Evolutionary conservation across 2,329 filamentous ascomycete genomes (phyloP).

Genomic region (Colletotrichum tamarilloi): DNA sequence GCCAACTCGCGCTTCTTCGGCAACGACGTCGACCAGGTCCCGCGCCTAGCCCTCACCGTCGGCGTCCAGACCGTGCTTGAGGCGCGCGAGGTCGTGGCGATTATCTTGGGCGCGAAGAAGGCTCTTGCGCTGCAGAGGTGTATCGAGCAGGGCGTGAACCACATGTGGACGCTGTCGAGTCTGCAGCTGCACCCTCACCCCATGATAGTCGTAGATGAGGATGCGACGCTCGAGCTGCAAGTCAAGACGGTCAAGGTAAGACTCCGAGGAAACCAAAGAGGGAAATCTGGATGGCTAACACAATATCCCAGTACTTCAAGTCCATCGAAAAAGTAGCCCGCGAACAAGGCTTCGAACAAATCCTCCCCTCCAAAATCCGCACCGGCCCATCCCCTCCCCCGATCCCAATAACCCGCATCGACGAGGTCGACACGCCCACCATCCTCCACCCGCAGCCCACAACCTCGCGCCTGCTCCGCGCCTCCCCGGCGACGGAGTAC

Average conservation of each 20-base stretch:
- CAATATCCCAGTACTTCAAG: conserved; percentile 69
- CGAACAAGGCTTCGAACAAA: conserved; percentile 67
- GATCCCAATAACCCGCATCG: conserved; percentile 52
- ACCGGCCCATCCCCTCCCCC: conserved; percentile 55
- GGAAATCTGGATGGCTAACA: neutral
- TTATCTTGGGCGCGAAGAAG: conserved; percentile 86
- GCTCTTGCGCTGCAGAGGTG: conserved; percentile 82
- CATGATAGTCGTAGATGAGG: conserved; percentile 86
- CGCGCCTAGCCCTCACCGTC: conserved; percentile 85
- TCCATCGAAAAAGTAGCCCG: conserved; percentile 74
- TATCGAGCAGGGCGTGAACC: conserved; percentile 84
- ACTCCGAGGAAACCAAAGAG: neutral
- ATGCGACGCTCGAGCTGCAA: conserved; percentile 78
- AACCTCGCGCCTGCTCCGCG: conserved; percentile 64
- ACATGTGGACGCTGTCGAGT: conserved; percentile 90
- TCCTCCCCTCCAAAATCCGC: conserved; percentile 66
- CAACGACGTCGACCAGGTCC: conserved; percentile 78
- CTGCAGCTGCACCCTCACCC: conserved; percentile 85
- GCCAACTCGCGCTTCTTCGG: conserved; percentile 88
- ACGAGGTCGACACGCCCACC: conserved; percentile 55
- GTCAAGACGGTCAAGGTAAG: conserved; percentile 77
- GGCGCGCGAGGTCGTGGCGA: conserved; percentile 83
- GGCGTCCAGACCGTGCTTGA: conserved; percentile 87
- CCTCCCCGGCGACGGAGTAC: conserved; percentile 66
- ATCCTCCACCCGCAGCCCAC: conserved; percentile 66